Base-by-base conservation (phyloP, 805 yeast species). In the Starmerella sp. region DNA sequence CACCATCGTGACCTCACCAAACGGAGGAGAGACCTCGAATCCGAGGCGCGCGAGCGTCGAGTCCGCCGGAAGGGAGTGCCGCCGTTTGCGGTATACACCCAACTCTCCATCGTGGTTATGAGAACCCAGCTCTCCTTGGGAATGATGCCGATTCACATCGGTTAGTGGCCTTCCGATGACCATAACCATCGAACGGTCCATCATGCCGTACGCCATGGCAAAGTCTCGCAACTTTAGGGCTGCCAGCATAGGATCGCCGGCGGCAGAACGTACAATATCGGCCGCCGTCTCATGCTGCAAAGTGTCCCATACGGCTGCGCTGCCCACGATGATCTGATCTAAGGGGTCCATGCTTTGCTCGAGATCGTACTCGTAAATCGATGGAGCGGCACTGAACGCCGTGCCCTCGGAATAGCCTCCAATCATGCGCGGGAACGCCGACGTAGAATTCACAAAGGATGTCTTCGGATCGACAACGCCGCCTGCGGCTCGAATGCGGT, bases 151-250 rank as follows among this genome's bases (percentile, higher is more conserved):
- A 7, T 30, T 15, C 2, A 32, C 44, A 7, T 49, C 54, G 1
- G 49, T 35, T 22, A 32, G 31, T 2, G 51, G 60, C 37, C 57
- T 57, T 9, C 71, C 72, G n/a, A 71, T 73, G 0, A 90, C 81
- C 22, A 91, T 67, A 13, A 93, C 95, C 68, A 87, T 79, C 5
- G 88, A 93, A 62, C 86, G 86, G 47, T 85, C 89, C 2, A 77
- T 71, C 42, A 91, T 84, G 28, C 97, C 97, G 68, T 89, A 93
- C 1, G 96, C 83, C 57, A 91, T 80, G 1, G 97, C 97, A 72
- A 84, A 88, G 69, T 93, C 98, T 65, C 97, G 80, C 61, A 93
- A 74, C 65, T 86, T 88, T 62, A 88, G 95, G 0, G 98, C 97
- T 0, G 97, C 97, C 30, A 81, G 67, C 81, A 87, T 83, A 2